Conservation (phyloP, 371 early-diverging fungal species). For the Syncephalis fuscata region DNA sequence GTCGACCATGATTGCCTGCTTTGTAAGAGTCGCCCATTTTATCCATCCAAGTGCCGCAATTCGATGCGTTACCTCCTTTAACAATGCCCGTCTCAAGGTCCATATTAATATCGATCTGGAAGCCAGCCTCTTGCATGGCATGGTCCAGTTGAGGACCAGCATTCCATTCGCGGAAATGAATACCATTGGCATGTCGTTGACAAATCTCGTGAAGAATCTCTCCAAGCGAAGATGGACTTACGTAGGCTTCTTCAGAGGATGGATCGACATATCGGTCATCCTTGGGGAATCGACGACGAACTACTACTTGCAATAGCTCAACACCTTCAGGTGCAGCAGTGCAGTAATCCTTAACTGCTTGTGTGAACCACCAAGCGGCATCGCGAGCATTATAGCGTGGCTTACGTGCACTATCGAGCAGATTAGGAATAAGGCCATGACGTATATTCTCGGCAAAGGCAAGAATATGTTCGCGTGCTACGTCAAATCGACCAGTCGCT, state of each 20-base stretch:
- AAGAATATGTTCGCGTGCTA: constrained; percentile 68
- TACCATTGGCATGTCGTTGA: constrained; percentile 81
- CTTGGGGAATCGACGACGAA: constrained; percentile 71
- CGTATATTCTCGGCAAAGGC: constrained; percentile 76
- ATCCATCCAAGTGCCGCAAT: constrained; percentile 99
- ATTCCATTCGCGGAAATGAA: constrained; percentile 87
- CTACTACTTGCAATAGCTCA: constrained; percentile 43
- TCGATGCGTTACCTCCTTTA: constrained; percentile 75
- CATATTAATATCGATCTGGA: constrained; percentile 55
- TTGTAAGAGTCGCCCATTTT: constrained; percentile 94
- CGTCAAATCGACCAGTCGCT: constrained; percentile 63
- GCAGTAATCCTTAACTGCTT: constrained; percentile 80
- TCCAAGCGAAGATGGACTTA: constrained; percentile 38
- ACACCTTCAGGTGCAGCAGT: constrained; percentile 52
- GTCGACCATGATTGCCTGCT: constrained; percentile 79
- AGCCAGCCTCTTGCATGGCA: constrained; percentile 83
- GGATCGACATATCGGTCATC: constrained; percentile 48
- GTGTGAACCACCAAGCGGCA: constrained; percentile 92
- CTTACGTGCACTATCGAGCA: constrained; percentile 66
- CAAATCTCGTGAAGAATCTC: constrained; percentile 86
- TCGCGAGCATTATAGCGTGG: constrained; percentile 95
- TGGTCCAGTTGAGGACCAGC: constrained; percentile 78
- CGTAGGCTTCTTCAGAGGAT: constrained; percentile 40
- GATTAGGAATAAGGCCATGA: constrained; percentile 91
- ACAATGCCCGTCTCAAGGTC: constrained; percentile 67